A percentile compares a stretch with the other conserved stretches of the same genome.
phyloP scores from a whole-genome alignment of 352 stramenopile genomes.

The Phytopythium cucurbitacearum region DNA sequence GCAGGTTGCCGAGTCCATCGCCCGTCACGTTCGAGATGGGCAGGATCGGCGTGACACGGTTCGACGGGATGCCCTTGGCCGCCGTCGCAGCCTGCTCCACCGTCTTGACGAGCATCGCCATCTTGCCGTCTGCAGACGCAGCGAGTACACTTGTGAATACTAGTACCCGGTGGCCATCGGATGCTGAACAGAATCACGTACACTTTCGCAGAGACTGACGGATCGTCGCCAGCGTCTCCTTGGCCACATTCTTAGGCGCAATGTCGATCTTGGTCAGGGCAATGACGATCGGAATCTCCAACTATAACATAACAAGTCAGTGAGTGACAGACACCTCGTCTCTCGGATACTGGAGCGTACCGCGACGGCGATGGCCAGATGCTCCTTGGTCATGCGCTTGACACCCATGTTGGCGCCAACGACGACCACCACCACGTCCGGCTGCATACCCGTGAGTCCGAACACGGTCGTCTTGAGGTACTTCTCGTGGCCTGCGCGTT shows the following conservation, averaged over 20 bases:
- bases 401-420: conserved; percentile 93
- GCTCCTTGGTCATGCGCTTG: conserved; percentile 93
- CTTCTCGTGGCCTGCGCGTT: conserved; percentile 90
- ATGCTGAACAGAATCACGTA: conserved; percentile 13
- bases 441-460: conserved; percentile 96
- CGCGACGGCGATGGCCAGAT: conserved; percentile 90
- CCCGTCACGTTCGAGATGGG: conserved; percentile 98
- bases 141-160: neutral
- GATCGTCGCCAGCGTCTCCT: conserved; percentile 89
- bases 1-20: conserved; percentile 83
- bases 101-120: conserved; percentile 92
- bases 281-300: conserved; percentile 93
- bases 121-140: conserved; percentile 73
- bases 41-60: conserved; percentile 95
- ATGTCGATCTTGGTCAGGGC: conserved; percentile 95
- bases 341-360: conserved; percentile 16
- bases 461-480: conserved; percentile 99
- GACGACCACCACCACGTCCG: conserved; percentile 94
- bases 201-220: conserved; percentile 83
- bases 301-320: conserved; percentile 14
- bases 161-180: neutral
- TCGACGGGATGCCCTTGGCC: conserved; percentile 86
- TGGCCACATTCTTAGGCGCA: conserved; percentile 88
- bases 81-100: conserved; percentile 80
- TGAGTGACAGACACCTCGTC: no score